phyloP scores from a whole-genome alignment of 2,329 filamentous ascomycete species.

The Chrysosporium keratinophilum region DNA sequence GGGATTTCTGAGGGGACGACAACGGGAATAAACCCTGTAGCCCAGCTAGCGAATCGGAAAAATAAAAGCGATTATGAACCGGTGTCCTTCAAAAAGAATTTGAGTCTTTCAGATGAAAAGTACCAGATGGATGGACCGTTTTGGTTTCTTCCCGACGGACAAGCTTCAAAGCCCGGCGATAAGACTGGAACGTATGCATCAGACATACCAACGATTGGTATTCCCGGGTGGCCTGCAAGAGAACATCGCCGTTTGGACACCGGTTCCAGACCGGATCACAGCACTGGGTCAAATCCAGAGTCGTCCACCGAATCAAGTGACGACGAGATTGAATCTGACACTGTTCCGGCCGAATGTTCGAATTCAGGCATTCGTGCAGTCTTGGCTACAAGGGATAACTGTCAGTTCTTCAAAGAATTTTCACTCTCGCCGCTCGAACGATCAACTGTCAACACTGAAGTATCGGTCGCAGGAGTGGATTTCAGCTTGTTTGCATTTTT shows the following conservation, averaged over 20 bases:
- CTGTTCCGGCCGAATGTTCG: conserved; percentile 13
- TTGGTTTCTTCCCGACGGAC: conserved; percentile 24
- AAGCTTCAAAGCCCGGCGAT: conserved; percentile 4
- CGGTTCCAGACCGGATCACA: neutral
- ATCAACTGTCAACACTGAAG: neutral
- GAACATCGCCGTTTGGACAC: neutral
- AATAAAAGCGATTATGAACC: conserved; percentile 35
- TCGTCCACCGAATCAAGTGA: conserved; percentile 23
- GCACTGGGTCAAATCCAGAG: conserved; percentile 10
- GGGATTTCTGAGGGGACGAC: neutral
- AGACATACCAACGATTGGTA: conserved; percentile 32
- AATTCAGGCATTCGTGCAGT: conserved; percentile 18
- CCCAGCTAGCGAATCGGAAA: neutral
- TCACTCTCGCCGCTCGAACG: conserved; percentile 1
- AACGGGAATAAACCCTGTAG: neutral
- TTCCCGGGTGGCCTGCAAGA: conserved; percentile 23
- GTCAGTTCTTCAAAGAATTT: neutral
- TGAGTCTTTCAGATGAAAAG: conserved; percentile 43
- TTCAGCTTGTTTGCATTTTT: neutral
- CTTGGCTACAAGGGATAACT: conserved; percentile 25
- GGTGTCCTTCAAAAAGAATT: conserved; percentile 41
- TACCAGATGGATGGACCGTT: conserved; percentile 43
- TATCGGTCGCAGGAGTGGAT: neutral
- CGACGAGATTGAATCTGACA: conserved; percentile 16
- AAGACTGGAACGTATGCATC: conserved; percentile 13